Conservation (phyloP, 2,329 filamentous ascomycete species). For the Hyphodiscus sp. region DNA sequence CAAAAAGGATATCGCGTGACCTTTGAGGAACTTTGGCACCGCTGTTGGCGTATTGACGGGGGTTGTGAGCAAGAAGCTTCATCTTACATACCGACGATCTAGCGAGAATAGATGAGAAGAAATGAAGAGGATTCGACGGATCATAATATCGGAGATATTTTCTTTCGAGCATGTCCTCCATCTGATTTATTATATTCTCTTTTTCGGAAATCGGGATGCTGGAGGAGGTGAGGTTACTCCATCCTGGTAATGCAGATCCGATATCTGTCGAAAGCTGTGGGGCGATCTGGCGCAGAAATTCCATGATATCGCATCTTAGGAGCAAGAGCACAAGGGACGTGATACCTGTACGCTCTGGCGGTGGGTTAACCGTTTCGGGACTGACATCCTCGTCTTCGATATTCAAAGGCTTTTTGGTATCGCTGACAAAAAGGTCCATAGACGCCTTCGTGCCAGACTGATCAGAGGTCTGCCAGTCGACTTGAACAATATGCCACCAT, state of each 20-base stretch:
- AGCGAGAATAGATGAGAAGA: background rate
- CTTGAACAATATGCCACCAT: conserved; percentile 51
- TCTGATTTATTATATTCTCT: conserved; percentile 28
- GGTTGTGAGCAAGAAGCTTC: too few relatives aligned
- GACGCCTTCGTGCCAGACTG: conserved; percentile 43
- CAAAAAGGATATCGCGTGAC: conserved; percentile 20
- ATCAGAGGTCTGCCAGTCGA: conserved; percentile 46
- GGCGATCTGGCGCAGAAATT: conserved; percentile 22
- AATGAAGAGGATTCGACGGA: conserved; percentile 17
- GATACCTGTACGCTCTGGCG: conserved; percentile 41
- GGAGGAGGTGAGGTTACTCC: too few relatives aligned
- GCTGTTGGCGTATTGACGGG: background rate
- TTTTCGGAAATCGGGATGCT: conserved; percentile 24
- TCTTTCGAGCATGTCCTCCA: conserved; percentile 32
- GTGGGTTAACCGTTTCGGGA: conserved; percentile 37
- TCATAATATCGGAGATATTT: conserved; percentile 34
- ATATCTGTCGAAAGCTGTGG: too few relatives aligned
- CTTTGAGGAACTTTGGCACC: conserved; percentile 9
- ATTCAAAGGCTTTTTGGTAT: conserved; percentile 43
- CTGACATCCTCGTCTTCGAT: conserved; percentile 45
- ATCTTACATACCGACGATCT: too few relatives aligned
- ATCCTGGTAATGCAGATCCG: too few relatives aligned
- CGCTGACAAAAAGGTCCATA: conserved; percentile 9
- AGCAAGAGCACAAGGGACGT: conserved; percentile 31
- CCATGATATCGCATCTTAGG: conserved; percentile 36